Evolutionary conservation across 1,284 basidiomycete species (phyloP), one percentile per base, ranked within the genome.

Genomic region (Xanthoconium separans): DNA sequence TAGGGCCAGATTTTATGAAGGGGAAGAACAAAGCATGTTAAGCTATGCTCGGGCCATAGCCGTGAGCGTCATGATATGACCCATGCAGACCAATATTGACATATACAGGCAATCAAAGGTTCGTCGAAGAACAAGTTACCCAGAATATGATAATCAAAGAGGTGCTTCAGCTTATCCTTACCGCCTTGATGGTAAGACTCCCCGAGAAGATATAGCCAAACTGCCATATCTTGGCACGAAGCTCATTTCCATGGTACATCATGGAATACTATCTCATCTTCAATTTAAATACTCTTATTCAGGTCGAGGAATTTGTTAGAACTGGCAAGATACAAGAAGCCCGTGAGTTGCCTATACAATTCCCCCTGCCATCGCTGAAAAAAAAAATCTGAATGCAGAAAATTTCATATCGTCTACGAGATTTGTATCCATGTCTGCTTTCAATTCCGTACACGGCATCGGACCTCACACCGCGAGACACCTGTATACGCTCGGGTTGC

Each of bases 381-480:
- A 47, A 45, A 22, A 33, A 45, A 22, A 24, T 48, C 27, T 41
- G 29, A 41, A n/a, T 22, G 33, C 58, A 89, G 87, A 77, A 59
- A 72, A 64, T 2, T 78, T 80, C 22, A 66, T 70, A 6, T 61
- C 64, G 4, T 82, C 83, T 1, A 62, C 75, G 41, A 79, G 85
- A 34, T 90, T 81, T 65, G 69, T 73, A 44, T 69, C 81, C 0
- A 75, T 91, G 3, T 77, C 77, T 0, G 63, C 73, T 0, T 87
- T 93, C 58, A 75, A 78, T n/a, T 75, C 77, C 2, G 72, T 92
- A 55, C 83, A 93, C 50, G 87, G 89, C 8, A 84, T 93, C 34
- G 90, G 89, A 8, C 75, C 87, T 0, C 69, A 73, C n/a, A 87
- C 79, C 3, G 87, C 89, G 4, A 78, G 82, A 6, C 72, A 77